A percentile compares a stretch with the other conserved stretches of the same genome.
Conservation (phyloP, 148 eudicot species). For the Vaccinium vitisidaea region DNA sequence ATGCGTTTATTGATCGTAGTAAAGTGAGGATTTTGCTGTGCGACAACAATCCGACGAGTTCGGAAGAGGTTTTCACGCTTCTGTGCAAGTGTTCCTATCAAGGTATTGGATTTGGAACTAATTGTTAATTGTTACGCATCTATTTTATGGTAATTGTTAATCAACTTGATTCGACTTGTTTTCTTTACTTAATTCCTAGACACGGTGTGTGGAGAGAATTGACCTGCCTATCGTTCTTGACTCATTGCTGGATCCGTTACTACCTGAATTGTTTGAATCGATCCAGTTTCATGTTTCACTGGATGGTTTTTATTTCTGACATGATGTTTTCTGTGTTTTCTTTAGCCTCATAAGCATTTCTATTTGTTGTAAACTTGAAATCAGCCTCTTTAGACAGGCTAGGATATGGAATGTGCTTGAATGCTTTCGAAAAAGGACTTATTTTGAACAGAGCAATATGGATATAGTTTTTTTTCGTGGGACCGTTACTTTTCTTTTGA, state of each 20-base stretch:
- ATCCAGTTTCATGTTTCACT: not conserved
- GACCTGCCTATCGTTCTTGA: not conserved
- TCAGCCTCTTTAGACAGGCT: not conserved
- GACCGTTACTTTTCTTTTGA: not conserved
- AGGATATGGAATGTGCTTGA: not conserved
- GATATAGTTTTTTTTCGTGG: not conserved
- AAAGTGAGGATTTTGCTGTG: constrained; percentile 85
- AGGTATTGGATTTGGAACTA: constrained; percentile 38
- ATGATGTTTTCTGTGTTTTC: not conserved
- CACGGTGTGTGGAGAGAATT: not conserved
- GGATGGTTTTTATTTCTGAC: not conserved
- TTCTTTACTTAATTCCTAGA: not conserved
- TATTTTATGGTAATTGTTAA: not conserved
- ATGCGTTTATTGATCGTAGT: constrained; percentile 80
- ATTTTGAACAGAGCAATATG: not conserved
- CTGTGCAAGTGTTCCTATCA: constrained; percentile 83
- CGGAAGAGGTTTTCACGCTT: constrained; percentile 58
- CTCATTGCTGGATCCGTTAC: too few relatives aligned
- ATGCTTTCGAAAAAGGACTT: not conserved
- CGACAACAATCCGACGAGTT: constrained; percentile 65
- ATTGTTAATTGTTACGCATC: not conserved
- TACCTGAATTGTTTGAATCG: not conserved
- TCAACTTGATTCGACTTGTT: not conserved
- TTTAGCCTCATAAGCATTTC: not conserved
- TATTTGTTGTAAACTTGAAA: constrained; percentile 1